These are phyloP conservation scores for Penicillium sp. DNA, from an alignment of 2,329 filamentous ascomycete species.

Conservation along the genomic window DNA sequence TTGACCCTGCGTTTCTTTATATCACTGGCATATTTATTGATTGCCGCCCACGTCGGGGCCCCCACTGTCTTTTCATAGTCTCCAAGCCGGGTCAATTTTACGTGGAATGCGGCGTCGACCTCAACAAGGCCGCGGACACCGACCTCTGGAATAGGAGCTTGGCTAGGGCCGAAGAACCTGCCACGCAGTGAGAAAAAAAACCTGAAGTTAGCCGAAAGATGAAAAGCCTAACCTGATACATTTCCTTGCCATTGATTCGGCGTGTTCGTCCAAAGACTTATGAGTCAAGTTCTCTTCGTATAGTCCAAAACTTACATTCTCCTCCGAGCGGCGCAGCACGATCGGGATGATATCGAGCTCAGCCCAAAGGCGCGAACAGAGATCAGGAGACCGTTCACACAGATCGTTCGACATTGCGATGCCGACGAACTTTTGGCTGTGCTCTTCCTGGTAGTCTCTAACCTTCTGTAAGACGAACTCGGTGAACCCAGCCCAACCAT, in stretches of 20 bases:
- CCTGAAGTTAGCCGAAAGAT: neutral
- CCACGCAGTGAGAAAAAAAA: conserved; percentile 4
- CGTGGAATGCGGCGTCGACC: conserved; percentile 65
- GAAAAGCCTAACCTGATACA: conserved; percentile 60
- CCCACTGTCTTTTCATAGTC: conserved; percentile 55
- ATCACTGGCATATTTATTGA: conserved; percentile 30
- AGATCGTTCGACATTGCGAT: neutral
- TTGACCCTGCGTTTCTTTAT: conserved; percentile 64
- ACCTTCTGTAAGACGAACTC: neutral
- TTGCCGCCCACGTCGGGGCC: conserved; percentile 45
- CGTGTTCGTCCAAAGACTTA: conserved; percentile 71
- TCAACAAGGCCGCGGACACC: conserved; percentile 67
- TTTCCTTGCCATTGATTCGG: conserved; percentile 75
- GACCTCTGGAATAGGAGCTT: conserved; percentile 64
- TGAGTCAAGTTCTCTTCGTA: conserved; percentile 12
- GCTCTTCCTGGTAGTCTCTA: neutral
- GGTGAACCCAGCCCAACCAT: neutral
- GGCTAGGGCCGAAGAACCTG: conserved; percentile 69
- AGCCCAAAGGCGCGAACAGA: conserved; percentile 70
- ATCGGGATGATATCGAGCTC: conserved; percentile 74
- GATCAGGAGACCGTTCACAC: conserved; percentile 47
- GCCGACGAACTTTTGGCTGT: neutral
- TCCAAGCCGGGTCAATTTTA: conserved; percentile 52
- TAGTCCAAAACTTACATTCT: neutral
- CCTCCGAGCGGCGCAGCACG: conserved; percentile 46